Percentiles rank a stretch among this genome's conserved stretches.
phyloP scores from a whole-genome alignment of 495 filamentous ascomycete species.

The Xylaria cubensis region DNA sequence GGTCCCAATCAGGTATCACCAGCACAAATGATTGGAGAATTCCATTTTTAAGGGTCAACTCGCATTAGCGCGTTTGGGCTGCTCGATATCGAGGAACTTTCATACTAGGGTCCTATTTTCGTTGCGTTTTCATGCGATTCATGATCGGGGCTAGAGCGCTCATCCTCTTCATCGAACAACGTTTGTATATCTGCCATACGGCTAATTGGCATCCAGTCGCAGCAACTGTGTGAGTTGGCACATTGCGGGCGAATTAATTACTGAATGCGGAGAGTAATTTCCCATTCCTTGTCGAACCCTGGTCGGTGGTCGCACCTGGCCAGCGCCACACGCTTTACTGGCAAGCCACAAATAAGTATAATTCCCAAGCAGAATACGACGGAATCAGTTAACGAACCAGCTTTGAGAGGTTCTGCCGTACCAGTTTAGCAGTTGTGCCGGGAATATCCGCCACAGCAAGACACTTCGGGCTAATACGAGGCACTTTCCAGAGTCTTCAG shows the following conservation, averaged over 20 bases:
- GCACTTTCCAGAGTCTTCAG: not conserved
- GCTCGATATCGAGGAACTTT: not conserved
- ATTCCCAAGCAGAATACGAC: not conserved
- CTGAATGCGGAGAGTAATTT: slow-evolving; percentile 7
- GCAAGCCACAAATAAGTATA: slow-evolving; percentile 1
- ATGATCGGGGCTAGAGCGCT: not conserved
- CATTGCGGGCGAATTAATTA: slow-evolving; percentile 7
- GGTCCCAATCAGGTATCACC: slow-evolving; percentile 12
- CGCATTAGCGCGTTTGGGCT: not conserved
- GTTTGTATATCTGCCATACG: too few relatives aligned
- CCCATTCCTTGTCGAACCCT: not conserved
- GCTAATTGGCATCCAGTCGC: not conserved
- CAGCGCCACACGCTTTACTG: slow-evolving; percentile 18
- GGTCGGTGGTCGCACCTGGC: not conserved
- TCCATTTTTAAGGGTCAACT: not conserved
- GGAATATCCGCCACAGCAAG: slow-evolving; percentile 1
- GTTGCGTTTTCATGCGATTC: not conserved
- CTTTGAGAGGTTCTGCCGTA: not conserved
- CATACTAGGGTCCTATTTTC: not conserved
- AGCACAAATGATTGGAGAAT: not conserved
- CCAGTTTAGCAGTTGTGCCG: not conserved
- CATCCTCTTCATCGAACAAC: not conserved
- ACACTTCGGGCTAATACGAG: not conserved
- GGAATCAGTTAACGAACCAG: not conserved
- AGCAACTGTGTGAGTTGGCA: not conserved